Evolutionary conservation across 192 early-diverging fungal genomes (phyloP), one percentile per base, ranked within the genome.

Genomic region (Coemansia sp.): DNA sequence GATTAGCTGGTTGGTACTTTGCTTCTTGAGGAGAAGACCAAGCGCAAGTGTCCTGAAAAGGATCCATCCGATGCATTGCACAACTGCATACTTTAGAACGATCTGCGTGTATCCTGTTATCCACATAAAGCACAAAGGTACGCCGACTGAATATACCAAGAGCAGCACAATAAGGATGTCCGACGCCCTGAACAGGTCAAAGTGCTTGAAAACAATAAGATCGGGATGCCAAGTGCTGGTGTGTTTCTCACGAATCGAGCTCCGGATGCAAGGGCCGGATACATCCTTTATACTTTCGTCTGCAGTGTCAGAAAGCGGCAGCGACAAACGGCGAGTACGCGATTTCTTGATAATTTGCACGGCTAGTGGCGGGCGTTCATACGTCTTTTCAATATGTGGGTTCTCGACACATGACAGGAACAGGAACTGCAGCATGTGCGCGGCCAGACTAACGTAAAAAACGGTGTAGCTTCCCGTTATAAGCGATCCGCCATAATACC

Each of bases 381-480:
- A 90, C 0, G 86, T 87, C 64, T 90, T 88, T 39, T 89, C 85
- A 40, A 90, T 86, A 64, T 91, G 95, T 67, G 94, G 95, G 68
- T 91, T 94, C 82, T 99, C 97, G 39, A 99, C 94, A 49, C 90
- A 77, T 34, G 86, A 87, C 63, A 99, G 84, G 74, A 99, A 99
- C 40, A 85, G 84, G 61, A 97, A 91, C 74, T 99, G 95, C 29
- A 86, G 82, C 31, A 88, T 87, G 71, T 99, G 97, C 10, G 94
- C 93, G 34, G 86, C 89, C 48, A 99, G 83, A 26, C 89, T 91
- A 45, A 91, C 91, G 70, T 93, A 96, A 45, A 99, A 86, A 2
- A 99, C 94, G 45, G 87, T 92, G 74, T 96, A 94, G 62, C 87
- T 90, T 42, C 94, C 93, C 48, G 91, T 90, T 68, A 99, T 94